Evolutionary conservation across 805 yeast species (phyloP).

Genomic region (Maudiozyma barnettii): DNA sequence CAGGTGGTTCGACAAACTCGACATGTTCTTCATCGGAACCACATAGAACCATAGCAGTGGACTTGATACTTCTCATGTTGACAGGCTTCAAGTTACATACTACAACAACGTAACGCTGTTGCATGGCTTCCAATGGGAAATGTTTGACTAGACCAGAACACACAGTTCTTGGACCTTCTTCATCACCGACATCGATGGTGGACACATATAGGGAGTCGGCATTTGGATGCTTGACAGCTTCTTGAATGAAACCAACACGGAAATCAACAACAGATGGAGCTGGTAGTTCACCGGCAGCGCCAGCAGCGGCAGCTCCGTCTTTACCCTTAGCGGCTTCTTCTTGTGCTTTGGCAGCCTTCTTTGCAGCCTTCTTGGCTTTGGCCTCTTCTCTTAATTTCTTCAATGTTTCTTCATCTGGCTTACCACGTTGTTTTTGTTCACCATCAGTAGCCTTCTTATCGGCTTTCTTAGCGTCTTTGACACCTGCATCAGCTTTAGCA

Average conservation of each 20-base stretch:
- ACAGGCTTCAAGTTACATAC: slow-evolving; percentile 97
- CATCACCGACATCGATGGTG: slow-evolving; percentile 94
- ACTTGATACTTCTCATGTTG: slow-evolving; percentile 93
- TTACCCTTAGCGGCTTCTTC: slow-evolving; percentile 32
- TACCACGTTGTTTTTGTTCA: slow-evolving; percentile 31
- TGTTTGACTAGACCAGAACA: slow-evolving; percentile 93
- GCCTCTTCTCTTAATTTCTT: slow-evolving; percentile 42
- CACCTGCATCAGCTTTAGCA: slow-evolving; percentile 12
- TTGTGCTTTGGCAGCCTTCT: slow-evolving; percentile 48
- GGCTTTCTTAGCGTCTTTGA: slow-evolving; percentile 13
- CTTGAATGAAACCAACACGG: slow-evolving; percentile 93
- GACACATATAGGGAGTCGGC: slow-evolving; percentile 96
- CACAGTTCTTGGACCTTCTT: slow-evolving; percentile 94
- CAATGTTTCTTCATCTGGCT: slow-evolving; percentile 40
- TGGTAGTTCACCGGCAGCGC: slow-evolving; percentile 50
- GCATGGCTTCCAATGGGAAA: slow-evolving; percentile 89
- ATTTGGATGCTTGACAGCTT: slow-evolving; percentile 94
- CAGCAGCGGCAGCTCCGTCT: slow-evolving; percentile 29
- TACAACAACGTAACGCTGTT: slow-evolving; percentile 79
- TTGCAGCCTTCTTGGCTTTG: slow-evolving; percentile 50
- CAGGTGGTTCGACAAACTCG: slow-evolving; percentile 93
- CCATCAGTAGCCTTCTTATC: slow-evolving; percentile 23
- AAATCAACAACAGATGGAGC: slow-evolving; percentile 81
- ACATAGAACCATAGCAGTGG: slow-evolving; percentile 95
- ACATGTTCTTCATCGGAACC: slow-evolving; percentile 67